Conservation (phyloP, 2,329 filamentous ascomycete species). For the Diplocarpon rosae region DNA sequence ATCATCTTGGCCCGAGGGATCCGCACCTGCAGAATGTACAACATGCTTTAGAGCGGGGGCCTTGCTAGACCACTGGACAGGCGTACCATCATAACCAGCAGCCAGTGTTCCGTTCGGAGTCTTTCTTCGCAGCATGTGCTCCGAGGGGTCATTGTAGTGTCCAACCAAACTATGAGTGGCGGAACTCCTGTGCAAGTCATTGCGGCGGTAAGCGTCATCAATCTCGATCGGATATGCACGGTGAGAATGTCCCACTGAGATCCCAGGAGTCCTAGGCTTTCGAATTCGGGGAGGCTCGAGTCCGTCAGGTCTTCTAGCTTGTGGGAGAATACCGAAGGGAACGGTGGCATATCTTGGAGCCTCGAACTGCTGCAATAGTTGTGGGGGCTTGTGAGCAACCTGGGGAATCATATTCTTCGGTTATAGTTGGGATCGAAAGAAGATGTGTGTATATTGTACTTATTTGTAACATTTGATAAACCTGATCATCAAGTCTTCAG, state of each 20-base stretch:
- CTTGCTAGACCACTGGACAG: conserved; percentile 59
- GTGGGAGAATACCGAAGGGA: conserved; percentile 18
- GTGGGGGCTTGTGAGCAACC: conserved; percentile 33
- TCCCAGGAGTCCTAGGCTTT: conserved; percentile 22
- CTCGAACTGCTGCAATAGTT: conserved; percentile 20
- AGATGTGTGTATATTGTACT: conserved; percentile 10
- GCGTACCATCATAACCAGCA: conserved; percentile 80
- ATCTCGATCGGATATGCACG: conserved; percentile 23
- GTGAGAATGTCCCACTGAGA: conserved; percentile 15
- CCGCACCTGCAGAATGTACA: conserved; percentile 47
- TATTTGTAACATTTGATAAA: conserved; percentile 11
- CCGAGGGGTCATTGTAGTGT: conserved; percentile 31
- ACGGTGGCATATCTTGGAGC: conserved; percentile 19
- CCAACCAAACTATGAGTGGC: conserved; percentile 12
- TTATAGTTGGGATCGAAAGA: conserved; percentile 9
- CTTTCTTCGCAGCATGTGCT: conserved; percentile 80
- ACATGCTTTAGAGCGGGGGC: conserved; percentile 77
- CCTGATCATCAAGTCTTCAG: conserved; percentile 16
- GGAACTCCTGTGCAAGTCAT: conserved; percentile 7
- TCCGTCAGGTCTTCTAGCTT: conserved; percentile 16
- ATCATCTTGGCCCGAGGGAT: conserved; percentile 7
- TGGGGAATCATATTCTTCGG: conserved; percentile 36
- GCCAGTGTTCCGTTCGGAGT: conserved; percentile 90
- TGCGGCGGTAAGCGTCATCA: conserved; percentile 11
- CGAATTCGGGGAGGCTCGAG: conserved; percentile 19